phyloP scores from a whole-genome alignment of 83 land plant species.

The Picea abies region DNA sequence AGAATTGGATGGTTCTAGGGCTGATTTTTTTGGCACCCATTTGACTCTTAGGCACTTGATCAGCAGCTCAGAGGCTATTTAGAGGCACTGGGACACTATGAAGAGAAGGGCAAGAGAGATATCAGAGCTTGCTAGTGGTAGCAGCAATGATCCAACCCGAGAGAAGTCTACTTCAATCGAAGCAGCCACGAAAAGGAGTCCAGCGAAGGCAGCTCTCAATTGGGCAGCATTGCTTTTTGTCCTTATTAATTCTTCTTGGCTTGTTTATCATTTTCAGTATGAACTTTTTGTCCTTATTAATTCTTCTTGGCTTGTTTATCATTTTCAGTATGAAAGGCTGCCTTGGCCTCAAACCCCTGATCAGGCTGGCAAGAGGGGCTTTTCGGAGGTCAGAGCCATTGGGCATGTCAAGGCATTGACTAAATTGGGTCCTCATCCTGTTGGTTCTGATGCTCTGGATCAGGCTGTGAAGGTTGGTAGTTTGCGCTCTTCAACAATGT shows the following conservation, averaged over 20 bases:
- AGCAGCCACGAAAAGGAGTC: not conserved
- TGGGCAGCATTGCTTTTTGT: conserved; percentile 64
- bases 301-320: conserved; percentile 59
- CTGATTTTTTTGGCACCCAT: no score
- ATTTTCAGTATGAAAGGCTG: conserved; percentile 53
- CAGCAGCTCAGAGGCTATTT: no score
- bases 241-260: no score
- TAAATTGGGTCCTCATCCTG: conserved; percentile 86
- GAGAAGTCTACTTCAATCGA: no score
- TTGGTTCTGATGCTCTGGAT: conserved; percentile 88
- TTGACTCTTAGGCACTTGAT: no score
- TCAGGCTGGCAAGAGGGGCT: conserved; percentile 87
- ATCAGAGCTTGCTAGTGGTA: no score
- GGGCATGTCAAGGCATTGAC: conserved; percentile 77
- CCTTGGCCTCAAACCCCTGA: conserved; percentile 71
- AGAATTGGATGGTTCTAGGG: no score
- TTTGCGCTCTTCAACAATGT: not conserved
- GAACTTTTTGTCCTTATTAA: conserved; percentile 44
- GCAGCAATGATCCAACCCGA: no score
- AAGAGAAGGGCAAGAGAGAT: no score
- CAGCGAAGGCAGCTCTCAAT: conserved; percentile 39
- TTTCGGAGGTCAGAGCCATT: conserved; percentile 83
- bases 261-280: no score
- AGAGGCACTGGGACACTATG: no score
- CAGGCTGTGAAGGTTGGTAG: conserved; percentile 79